Evolutionary conservation across 805 yeast species (phyloP), one percentile per base, ranked within the genome.

Genomic region (Clavispora fructus): DNA sequence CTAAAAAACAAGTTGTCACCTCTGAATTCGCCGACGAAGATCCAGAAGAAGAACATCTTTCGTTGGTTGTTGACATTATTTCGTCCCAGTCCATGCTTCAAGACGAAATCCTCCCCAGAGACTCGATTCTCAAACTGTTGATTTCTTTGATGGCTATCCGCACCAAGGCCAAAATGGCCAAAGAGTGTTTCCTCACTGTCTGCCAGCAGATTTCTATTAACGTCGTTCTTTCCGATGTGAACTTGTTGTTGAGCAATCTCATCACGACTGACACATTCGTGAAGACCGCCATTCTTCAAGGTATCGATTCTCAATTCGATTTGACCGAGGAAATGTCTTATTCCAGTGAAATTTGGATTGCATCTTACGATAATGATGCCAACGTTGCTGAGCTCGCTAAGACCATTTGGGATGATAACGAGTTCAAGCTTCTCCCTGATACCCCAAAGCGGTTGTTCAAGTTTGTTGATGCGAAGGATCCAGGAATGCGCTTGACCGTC

Each of bases 331-430:
- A 69, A 32, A 54, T 72, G 52, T 62, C 64, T 2, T 80, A 74
- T 58, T 74, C 83, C 1, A 78, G 78, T 46, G 95, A 91, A 61
- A 65, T 94, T 19, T 91, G 87, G 81, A 81, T 94, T 47, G 76
- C 87, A 23, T 74, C 78, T 48, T 89, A 84, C 60, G 96, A 90
- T 60, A 83, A 80, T 40, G 89, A 83, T 42, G 75, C 74, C 14
- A 61, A 71, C 10, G 80, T 80, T 48, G 73, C 83, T 6, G 83
- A 79, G 25, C 57, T 84, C 14, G 97, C 97, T 0, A 65, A 67
- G 16, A 83, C 92, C 1, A 87, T 94, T 48, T 94, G 97, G 97
- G 77, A 79, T 30, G 96, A 90, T 54, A 87, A 82, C 60, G 69
- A 69, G 1, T 82, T 84, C 49, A 52, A 58, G n/a, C 59, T 85